These are phyloP conservation scores for Auricularia heimuer DNA, from an alignment of 768 basidiomycete genomes.

Conservation along the genomic window DNA sequence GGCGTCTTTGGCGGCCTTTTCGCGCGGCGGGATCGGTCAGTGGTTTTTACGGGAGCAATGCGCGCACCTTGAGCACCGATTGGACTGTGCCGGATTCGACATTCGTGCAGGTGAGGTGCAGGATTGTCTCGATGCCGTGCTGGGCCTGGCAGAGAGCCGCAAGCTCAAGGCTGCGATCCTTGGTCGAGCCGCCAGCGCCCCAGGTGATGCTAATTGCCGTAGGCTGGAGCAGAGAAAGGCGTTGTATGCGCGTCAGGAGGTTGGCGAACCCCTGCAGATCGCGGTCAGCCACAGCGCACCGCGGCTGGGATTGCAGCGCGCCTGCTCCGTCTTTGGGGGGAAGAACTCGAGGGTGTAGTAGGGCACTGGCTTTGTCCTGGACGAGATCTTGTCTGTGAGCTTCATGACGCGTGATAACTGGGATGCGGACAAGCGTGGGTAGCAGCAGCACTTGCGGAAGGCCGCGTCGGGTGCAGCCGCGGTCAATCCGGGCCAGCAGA, in stretches of 20 bases:
- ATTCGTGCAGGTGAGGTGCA: conserved; percentile 97
- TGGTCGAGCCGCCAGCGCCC: conserved; percentile 94
- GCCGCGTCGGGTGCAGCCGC: neutral
- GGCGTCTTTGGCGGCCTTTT: conserved; percentile 59
- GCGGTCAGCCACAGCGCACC: conserved; percentile 1
- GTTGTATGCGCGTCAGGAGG: conserved; percentile 74
- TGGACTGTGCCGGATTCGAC: conserved; percentile 87
- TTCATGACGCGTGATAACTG: conserved; percentile 40
- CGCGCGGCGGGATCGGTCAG: conserved; percentile 6
- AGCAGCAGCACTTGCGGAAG: neutral
- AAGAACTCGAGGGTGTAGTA: conserved; percentile 97
- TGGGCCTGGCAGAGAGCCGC: conserved; percentile 66
- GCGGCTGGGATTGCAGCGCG: conserved; percentile 18
- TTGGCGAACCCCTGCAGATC: conserved; percentile 80
- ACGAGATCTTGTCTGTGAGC: conserved; percentile 56
- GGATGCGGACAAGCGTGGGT: neutral
- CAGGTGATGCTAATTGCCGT: conserved; percentile 89
- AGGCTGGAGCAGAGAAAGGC: conserved; percentile 67
- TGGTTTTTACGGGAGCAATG: conserved; percentile 3
- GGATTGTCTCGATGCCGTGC: conserved; percentile 72
- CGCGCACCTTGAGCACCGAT: conserved; percentile 64
- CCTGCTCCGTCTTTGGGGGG: conserved; percentile 89
- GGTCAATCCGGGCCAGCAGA: neutral
- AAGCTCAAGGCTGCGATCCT: conserved; percentile 77
- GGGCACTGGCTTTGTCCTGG: conserved; percentile 34